A percentile compares a stretch with the other conserved stretches of the same genome.
Evolutionary conservation across 1,284 basidiomycete genomes (phyloP).

Genomic region (Puccinia polysora): DNA sequence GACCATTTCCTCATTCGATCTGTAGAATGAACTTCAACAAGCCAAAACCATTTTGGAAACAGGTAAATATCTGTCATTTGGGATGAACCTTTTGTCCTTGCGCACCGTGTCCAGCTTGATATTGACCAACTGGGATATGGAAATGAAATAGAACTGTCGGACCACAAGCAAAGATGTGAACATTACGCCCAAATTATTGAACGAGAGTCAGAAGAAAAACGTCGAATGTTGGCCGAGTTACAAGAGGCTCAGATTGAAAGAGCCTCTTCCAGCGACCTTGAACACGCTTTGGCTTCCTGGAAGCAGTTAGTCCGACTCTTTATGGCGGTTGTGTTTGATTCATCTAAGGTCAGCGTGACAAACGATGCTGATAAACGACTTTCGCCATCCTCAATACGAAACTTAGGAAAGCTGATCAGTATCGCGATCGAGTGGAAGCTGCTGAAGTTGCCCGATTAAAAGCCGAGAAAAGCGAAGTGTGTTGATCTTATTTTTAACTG

Average conservation of each 20-base stretch:
- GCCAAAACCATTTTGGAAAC: conserved; percentile 63
- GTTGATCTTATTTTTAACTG: conserved; percentile 56
- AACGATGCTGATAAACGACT: conserved; percentile 61
- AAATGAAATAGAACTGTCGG: conserved; percentile 36
- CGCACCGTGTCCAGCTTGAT: no score
- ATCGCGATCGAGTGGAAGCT: conserved; percentile 64
- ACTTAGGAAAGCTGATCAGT: conserved; percentile 59
- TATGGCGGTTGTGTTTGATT: not conserved
- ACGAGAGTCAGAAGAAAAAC: conserved; percentile 58
- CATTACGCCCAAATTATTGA: conserved; percentile 26
- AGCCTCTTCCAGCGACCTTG: conserved; percentile 61
- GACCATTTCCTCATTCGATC: no score
- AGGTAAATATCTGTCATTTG: conserved; percentile 59
- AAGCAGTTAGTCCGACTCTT: not conserved
- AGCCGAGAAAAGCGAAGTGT: conserved; percentile 63
- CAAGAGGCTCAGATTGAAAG: conserved; percentile 66
- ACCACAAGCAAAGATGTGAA: conserved; percentile 46
- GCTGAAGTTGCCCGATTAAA: conserved; percentile 67
- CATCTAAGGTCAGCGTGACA: conserved; percentile 61
- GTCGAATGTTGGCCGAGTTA: conserved; percentile 61
- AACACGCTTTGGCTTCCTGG: conserved; percentile 57
- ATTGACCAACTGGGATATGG: no score
- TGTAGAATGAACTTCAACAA: conserved; percentile 41
- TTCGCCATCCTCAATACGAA: conserved; percentile 57
- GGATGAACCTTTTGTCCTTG: conserved; percentile 47